Evolutionary conservation across 345 rosid genomes (phyloP).

Genomic region (Boechera retrofracta): DNA sequence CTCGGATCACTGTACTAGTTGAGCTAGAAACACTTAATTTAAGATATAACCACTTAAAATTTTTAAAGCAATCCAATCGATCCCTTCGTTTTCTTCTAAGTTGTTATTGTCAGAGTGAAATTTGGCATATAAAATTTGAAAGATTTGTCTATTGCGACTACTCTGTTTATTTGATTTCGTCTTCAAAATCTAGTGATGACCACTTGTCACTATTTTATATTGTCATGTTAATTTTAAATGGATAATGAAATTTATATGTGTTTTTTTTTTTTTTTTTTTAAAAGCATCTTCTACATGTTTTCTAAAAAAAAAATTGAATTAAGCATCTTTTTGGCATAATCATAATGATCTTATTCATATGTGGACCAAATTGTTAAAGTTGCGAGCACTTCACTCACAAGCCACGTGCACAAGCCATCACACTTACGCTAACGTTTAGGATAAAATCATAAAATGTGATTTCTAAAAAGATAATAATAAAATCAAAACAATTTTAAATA

Average conservation of each 20-base stretch:
- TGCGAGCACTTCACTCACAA: slow-evolving; percentile 35
- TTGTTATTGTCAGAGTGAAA: slow-evolving; percentile 15
- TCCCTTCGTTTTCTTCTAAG: slow-evolving; percentile 26
- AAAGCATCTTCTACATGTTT: not conserved
- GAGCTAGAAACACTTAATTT: not conserved
- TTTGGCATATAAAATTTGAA: not conserved
- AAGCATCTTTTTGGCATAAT: not conserved
- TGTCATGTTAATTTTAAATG: not conserved
- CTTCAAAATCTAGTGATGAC: slow-evolving; percentile 12
- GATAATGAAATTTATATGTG: not conserved
- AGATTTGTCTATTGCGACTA: not conserved
- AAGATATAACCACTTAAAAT: not conserved
- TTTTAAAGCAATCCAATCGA: not conserved
- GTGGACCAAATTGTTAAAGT: slow-evolving; percentile 20
- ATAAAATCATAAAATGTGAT: slow-evolving; percentile 17
- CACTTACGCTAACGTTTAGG: slow-evolving; percentile 31
- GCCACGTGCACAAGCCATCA: slow-evolving; percentile 41
- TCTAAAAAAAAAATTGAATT: not conserved
- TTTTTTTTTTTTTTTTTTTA: not conserved
- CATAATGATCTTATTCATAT: not conserved
- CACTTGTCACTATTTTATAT: not conserved
- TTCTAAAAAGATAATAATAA: not conserved
- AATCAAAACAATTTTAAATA: not conserved
- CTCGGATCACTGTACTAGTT: not conserved
- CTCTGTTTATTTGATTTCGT: slow-evolving; percentile 1